A percentile compares a stretch with the other conserved stretches of the same genome.
These are phyloP conservation scores for Schrenkiella parvula DNA, from an alignment of 345 rosid genomes.

Conservation along the genomic window DNA sequence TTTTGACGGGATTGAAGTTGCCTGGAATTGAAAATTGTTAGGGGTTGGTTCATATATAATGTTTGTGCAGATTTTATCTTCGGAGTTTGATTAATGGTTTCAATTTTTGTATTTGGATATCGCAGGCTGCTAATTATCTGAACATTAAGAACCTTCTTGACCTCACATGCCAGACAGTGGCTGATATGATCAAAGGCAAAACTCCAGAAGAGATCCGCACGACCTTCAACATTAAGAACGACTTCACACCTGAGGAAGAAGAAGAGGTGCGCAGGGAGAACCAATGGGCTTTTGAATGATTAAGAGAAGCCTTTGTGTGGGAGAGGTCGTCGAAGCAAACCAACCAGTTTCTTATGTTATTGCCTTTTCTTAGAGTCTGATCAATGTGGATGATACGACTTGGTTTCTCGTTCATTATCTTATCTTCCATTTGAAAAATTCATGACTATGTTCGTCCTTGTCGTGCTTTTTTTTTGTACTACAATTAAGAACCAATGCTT, in stretches of 20 bases:
- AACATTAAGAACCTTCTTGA: constrained; percentile 52
- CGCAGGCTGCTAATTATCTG: constrained; percentile 65
- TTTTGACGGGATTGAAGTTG: background rate
- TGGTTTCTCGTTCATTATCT: background rate
- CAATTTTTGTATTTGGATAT: background rate
- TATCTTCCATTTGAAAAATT: background rate
- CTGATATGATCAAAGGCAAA: constrained; percentile 68
- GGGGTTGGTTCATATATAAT: background rate
- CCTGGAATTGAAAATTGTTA: background rate
- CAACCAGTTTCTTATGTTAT: background rate
- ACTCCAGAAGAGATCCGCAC: constrained; percentile 58
- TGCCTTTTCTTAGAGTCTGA: background rate
- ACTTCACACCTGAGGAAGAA: constrained; percentile 54
- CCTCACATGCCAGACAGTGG: constrained; percentile 58
- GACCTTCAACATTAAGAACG: constrained; percentile 56
- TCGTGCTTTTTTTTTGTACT: background rate
- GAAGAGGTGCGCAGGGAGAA: constrained; percentile 58
- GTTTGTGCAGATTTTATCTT: background rate
- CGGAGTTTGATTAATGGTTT: background rate
- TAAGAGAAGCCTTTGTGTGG: background rate
- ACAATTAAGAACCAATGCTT: background rate
- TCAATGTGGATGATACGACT: constrained; percentile 22
- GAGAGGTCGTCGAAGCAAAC: background rate
- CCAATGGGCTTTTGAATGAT: constrained; percentile 68
- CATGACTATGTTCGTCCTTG: constrained; percentile 7